phyloP scores from a whole-genome alignment of 306 rosid genomes.

The Rosa persica region DNA sequence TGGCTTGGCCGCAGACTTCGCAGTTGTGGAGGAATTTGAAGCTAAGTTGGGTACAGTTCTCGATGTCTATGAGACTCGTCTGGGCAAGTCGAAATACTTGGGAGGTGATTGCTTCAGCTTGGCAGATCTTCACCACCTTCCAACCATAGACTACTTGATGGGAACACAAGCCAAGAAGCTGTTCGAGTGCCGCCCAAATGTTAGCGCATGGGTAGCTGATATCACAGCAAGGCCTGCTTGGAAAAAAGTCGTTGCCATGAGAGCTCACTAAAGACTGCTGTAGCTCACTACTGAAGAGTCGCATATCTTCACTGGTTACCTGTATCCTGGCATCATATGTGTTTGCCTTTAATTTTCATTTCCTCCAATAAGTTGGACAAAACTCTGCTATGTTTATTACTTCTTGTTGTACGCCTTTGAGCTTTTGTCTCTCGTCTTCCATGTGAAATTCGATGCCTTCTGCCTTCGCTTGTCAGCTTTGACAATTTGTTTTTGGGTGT shows the following conservation, averaged over 20 bases:
- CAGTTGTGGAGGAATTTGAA: constrained; percentile 55
- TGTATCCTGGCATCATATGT: background rate
- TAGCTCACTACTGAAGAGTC: background rate
- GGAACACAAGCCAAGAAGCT: constrained; percentile 33
- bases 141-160: constrained; percentile 40
- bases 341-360: too few species aligned
- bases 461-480: background rate
- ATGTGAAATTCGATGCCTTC: background rate
- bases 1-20: constrained; percentile 32
- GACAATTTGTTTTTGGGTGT: background rate
- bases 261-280: background rate
- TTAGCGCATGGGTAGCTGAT: constrained; percentile 58
- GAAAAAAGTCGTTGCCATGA: constrained; percentile 55
- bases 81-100: constrained; percentile 54
- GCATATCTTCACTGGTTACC: background rate
- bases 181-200: constrained; percentile 48
- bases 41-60: constrained; percentile 49
- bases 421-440: background rate
- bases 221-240: constrained; percentile 74
- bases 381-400: background rate
- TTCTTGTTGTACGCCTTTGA: background rate
- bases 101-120: constrained; percentile 54
- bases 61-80: constrained; percentile 51
- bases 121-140: constrained; percentile 78
- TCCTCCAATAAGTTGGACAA: background rate